phyloP scores from a whole-genome alignment of 1,139 yeast species.

The Taphrina pruni region DNA sequence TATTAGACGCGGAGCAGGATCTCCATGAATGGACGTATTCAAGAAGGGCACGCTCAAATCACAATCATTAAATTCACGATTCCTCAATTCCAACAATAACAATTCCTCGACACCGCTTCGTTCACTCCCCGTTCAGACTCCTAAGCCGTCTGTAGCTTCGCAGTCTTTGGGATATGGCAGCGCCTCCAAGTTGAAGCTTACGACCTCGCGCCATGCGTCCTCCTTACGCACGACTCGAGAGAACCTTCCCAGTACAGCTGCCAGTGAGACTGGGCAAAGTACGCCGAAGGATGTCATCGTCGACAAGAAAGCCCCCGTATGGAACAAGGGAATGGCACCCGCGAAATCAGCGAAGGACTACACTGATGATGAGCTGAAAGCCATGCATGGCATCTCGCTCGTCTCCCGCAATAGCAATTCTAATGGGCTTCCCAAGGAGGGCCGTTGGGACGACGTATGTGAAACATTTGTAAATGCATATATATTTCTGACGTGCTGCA shows the following conservation, averaged over 20 bases:
- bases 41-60: conserved; percentile 33
- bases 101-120: conserved; percentile 16
- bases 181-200: conserved; percentile 34
- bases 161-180: neutral
- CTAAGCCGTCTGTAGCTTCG: conserved; percentile 5
- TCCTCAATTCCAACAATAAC: conserved; percentile 21
- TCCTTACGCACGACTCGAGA: conserved; percentile 17
- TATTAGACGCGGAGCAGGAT: neutral
- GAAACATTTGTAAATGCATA: neutral
- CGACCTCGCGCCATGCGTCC: conserved; percentile 28
- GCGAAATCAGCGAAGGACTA: conserved; percentile 34
- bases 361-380: conserved; percentile 41
- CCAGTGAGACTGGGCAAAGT: conserved; percentile 5
- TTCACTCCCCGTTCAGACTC: conserved; percentile 19
- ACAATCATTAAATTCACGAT: conserved; percentile 33
- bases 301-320: conserved; percentile 36
- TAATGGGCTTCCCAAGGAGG: conserved; percentile 27
- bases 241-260: conserved; percentile 10
- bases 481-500: neutral
- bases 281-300: neutral
- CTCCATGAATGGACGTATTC: conserved; percentile 32
- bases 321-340: conserved; percentile 35
- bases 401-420: conserved; percentile 31
- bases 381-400: conserved; percentile 42
- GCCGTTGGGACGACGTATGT: conserved; percentile 43